Evolutionary conservation across 768 basidiomycete species (phyloP), one percentile per base, ranked within the genome.

Genomic region (Rhodotorula kratochvilovae): DNA sequence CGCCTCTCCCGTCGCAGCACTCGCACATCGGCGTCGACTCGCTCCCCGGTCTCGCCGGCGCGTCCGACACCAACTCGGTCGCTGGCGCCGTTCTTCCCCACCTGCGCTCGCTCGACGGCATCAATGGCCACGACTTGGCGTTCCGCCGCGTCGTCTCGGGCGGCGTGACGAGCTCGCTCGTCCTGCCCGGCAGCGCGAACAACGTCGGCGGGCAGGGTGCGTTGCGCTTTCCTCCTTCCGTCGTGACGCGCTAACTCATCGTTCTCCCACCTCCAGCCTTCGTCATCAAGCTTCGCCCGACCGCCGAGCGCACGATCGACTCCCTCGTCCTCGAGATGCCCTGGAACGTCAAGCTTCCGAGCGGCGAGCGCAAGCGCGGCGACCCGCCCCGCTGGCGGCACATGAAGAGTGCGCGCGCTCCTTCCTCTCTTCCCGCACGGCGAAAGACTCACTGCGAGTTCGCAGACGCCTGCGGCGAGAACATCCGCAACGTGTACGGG

Each of bases 91-190:
- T 61, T 0, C 68, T 63, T 11, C 91, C 91, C 3, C 79, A 79
- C 87, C 82, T 97, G 36, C 84, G 91, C 58, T 88, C 86, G 67
- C 83, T 92, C 50, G 93, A 97, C 78, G 91, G 85, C 0, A 84
- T 96, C 76, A 89, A 94, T 78, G 92, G 90, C 1, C 90, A 92
- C 70, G 92, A 94, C 77, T 85, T 86, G 27, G 84, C 88, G 2
- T 88, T 88, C 79, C 83, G 83, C 66, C 83, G 91, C 25, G 85
- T 90, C 5, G 87, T 92, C 64, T 85, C 93, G 6, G 92, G 92
- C 19, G 94, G 92, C 23, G 88, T 95, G 45, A 95, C 94, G 0
- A 89, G 91, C 5, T 87, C 85, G 25, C 89, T 91, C 75, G 83
- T 94, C 51, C 81, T 93, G 7, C 90, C 92, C 16, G 92, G 91